Conservation (phyloP, 208 protist genomes). For the Wallacemonas collosoma region DNA sequence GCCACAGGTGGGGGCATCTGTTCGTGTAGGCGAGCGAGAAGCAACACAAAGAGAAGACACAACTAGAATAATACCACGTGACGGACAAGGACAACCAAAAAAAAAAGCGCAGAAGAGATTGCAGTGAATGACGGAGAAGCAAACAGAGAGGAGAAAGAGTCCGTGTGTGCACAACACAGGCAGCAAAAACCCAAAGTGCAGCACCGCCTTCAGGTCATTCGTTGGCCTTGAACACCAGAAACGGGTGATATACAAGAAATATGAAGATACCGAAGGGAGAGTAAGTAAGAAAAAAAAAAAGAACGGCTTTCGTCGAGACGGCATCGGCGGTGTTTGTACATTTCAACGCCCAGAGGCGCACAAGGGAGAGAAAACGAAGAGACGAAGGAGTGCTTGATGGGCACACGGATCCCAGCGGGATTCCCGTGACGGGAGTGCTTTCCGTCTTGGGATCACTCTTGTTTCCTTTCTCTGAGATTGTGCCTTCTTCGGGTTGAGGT, state of each 20-base stretch:
- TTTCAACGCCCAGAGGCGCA: neutral
- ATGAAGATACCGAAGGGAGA: neutral
- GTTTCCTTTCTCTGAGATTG: too few species aligned
- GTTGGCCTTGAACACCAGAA: neutral
- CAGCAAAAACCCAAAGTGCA: too few species aligned
- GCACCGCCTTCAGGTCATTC: too few species aligned
- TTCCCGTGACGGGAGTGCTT: neutral
- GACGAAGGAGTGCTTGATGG: neutral
- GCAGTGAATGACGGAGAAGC: neutral
- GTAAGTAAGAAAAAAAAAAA: slow-evolving; percentile 10
- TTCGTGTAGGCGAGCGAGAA: neutral
- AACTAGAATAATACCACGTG: neutral
- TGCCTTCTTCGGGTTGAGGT: too few species aligned
- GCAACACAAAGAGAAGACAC: neutral
- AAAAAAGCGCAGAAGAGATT: neutral
- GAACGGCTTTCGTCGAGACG: neutral
- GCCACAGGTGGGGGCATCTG: too few species aligned
- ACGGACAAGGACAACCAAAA: neutral
- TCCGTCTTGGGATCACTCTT: neutral
- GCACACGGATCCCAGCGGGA: too few species aligned
- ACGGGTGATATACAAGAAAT: slow-evolving; percentile 1
- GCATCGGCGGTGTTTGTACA: too few species aligned
- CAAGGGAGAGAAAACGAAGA: slow-evolving; percentile 12
- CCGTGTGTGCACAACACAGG: too few species aligned
- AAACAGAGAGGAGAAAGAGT: slow-evolving; percentile 7